Percentiles rank a stretch among this genome's conserved stretches.
These are phyloP conservation scores for Pseudozyma sp. DNA, from an alignment of 1,284 basidiomycete genomes.

Conservation along the genomic window DNA sequence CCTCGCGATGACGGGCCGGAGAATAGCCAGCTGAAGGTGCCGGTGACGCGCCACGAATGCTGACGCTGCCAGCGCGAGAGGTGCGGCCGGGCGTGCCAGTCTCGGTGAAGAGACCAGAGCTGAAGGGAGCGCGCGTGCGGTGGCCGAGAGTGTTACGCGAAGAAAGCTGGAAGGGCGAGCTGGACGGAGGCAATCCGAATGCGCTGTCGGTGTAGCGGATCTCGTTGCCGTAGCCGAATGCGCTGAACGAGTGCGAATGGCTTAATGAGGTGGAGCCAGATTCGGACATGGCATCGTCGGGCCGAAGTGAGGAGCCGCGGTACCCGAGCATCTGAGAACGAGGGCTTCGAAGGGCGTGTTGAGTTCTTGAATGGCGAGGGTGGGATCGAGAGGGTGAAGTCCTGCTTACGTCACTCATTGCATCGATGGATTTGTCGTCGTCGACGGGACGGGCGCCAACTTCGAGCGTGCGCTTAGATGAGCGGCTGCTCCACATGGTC, in stretches of 20 bases:
- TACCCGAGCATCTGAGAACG: constrained; percentile 31
- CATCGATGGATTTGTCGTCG: constrained; percentile 16
- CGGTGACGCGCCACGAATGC: constrained; percentile 29
- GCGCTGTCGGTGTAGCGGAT: constrained; percentile 41
- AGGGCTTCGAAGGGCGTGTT: constrained; percentile 31
- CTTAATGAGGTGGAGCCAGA: constrained; percentile 35
- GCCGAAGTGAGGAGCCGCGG: constrained; percentile 44
- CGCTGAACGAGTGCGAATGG: constrained; percentile 45
- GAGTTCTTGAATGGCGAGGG: constrained; percentile 9
- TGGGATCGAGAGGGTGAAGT: constrained; percentile 23
- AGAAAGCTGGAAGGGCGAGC: constrained; percentile 52
- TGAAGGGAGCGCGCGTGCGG: constrained; percentile 20
- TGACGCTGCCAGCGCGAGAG: constrained; percentile 31
- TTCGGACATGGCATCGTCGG: constrained; percentile 51
- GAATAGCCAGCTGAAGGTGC: constrained; percentile 34
- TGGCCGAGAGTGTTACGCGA: constrained; percentile 29
- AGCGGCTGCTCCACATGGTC: constrained; percentile 30
- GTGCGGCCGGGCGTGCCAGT: constrained; percentile 22
- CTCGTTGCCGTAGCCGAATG: constrained; percentile 57
- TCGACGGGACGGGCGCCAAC: constrained; percentile 8
- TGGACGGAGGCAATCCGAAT: constrained; percentile 45
- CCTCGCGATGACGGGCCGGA: constrained; percentile 23
- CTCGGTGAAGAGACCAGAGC: constrained; percentile 21
- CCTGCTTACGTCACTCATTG: constrained; percentile 19
- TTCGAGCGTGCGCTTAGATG: constrained; percentile 34